A percentile compares a stretch with the other conserved stretches of the same genome.
Conservation (phyloP, 2,329 filamentous ascomycete genomes). For the Cercospora janseana region DNA sequence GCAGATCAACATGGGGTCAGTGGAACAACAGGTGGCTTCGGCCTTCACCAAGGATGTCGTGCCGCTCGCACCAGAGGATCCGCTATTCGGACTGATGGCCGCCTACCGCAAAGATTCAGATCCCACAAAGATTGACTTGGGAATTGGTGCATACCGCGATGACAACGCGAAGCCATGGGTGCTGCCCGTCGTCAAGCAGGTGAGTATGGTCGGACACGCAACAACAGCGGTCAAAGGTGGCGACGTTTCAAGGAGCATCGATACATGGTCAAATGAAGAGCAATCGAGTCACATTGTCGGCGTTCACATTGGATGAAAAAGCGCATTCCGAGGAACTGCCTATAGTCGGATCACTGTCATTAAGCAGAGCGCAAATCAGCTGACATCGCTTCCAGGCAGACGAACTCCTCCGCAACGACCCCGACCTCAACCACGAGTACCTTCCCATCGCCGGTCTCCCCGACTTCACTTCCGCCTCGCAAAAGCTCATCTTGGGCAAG, state of each 20-base stretch:
- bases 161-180: conserved; percentile 97
- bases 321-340: background rate
- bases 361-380: too few relatives aligned
- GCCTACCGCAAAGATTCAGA: conserved; percentile 77
- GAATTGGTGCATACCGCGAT: conserved; percentile 92
- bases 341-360: too few relatives aligned
- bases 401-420: conserved; percentile 81
- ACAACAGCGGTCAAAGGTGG: too few relatives aligned
- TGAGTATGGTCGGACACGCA: conserved; percentile 49
- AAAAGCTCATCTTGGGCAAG: conserved; percentile 80
- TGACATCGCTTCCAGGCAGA: conserved; percentile 65
- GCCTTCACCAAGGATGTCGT: conserved; percentile 32
- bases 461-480: conserved; percentile 82
- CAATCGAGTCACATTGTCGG: conserved; percentile 1
- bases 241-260: too few relatives aligned
- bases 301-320: too few relatives aligned
- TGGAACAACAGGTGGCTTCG: conserved; percentile 23
- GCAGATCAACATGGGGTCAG: conserved; percentile 26
- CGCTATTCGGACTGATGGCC: conserved; percentile 88
- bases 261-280: too few relatives aligned
- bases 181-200: conserved; percentile 93
- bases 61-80: conserved; percentile 75
- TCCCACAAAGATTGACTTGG: conserved; percentile 85
- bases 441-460: conserved; percentile 88
- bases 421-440: conserved; percentile 95